These are phyloP conservation scores for Colletotrichum siamense DNA, from an alignment of 2,329 filamentous ascomycete genomes.

Conservation along the genomic window DNA sequence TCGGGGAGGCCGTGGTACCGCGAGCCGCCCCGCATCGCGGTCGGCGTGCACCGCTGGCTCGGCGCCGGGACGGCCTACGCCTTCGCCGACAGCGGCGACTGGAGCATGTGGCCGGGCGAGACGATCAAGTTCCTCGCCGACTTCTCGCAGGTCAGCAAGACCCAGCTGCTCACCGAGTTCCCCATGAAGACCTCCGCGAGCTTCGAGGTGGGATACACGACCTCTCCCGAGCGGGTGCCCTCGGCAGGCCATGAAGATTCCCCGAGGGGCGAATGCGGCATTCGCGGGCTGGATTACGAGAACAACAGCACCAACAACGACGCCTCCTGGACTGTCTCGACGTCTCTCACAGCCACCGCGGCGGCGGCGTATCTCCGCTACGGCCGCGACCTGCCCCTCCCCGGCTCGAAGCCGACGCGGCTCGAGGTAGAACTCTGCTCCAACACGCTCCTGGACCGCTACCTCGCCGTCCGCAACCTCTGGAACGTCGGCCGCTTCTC, in stretches of 20 bases:
- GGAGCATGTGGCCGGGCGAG: conserved; percentile 32
- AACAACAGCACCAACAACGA: conserved; percentile 24
- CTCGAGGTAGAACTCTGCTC: conserved; percentile 49
- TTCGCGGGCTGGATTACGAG: conserved; percentile 42
- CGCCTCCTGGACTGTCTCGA: conserved; percentile 47
- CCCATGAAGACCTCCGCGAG: conserved; percentile 37
- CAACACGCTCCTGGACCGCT: conserved; percentile 38
- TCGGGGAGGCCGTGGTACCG: conserved; percentile 22
- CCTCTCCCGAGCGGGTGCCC: conserved; percentile 35
- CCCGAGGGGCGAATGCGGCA: conserved; percentile 34
- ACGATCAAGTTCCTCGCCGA: conserved; percentile 37
- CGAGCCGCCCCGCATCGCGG: conserved; percentile 31
- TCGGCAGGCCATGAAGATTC: conserved; percentile 34
- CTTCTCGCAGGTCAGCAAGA: conserved; percentile 34
- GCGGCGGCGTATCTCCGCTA: conserved; percentile 42
- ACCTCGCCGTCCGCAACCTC: conserved; percentile 49
- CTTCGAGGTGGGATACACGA: conserved; percentile 47
- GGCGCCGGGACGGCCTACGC: conserved; percentile 40
- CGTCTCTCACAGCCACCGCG: conserved; percentile 32
- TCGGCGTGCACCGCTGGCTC: conserved; percentile 38
- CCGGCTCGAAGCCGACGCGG: conserved; percentile 30
- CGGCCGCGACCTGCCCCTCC: conserved; percentile 36
- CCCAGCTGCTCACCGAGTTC: conserved; percentile 33
- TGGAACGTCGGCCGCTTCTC: conserved; percentile 45
- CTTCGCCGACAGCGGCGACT: conserved; percentile 48